Base-by-base conservation (phyloP, 352 stramenopile genomes). In the Phytophthora sojae region DNA sequence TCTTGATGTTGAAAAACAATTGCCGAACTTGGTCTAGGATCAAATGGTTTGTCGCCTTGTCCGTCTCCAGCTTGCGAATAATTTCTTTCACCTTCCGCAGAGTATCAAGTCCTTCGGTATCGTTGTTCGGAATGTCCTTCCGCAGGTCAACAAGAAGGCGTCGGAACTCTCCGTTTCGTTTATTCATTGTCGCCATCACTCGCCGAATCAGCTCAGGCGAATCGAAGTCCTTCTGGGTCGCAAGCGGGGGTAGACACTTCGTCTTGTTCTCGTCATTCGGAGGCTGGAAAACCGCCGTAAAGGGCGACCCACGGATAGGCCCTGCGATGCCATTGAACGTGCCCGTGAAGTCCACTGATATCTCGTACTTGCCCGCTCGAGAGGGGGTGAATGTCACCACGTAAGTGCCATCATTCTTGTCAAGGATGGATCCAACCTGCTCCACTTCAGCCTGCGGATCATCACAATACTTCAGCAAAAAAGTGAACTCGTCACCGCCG, bases 361-460 rank as follows among this genome's bases (percentile, higher is more conserved):
- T 75, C 21, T 86, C 74, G 64, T 98, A 98, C 35, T 86, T 85
- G 9, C 96, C 97, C 17, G 90, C 68, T 19, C 76, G 68, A 6
- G 92, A 82, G 25, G 94, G 85, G 2, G 80, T 91, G 68, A 97
- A 98, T 9, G 92, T 92, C 3, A 99, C 96, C 30, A 96, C 76
- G 61, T 99, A 99, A 4, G 91, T 98, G 39, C 97, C 97, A 73
- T 99, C 93, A 35, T 95, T 86, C 55, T 98, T 95, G 75, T 99
- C 97, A 25, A 80, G 29, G 49, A 95, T 81, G 4, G 71, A 79
- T 25, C 64, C 78, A 66, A 83, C 83, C 14, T 83, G 72, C 51
- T 87, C 74, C 52, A 67, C 57, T 64, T 80, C 88, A 7, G 68
- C 67, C 23, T 74, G 71, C 30, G 78, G 67, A 6, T 90, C 85